phyloP scores from a whole-genome alignment of 1,284 basidiomycete genomes.

The Leccinum angustisporum region DNA sequence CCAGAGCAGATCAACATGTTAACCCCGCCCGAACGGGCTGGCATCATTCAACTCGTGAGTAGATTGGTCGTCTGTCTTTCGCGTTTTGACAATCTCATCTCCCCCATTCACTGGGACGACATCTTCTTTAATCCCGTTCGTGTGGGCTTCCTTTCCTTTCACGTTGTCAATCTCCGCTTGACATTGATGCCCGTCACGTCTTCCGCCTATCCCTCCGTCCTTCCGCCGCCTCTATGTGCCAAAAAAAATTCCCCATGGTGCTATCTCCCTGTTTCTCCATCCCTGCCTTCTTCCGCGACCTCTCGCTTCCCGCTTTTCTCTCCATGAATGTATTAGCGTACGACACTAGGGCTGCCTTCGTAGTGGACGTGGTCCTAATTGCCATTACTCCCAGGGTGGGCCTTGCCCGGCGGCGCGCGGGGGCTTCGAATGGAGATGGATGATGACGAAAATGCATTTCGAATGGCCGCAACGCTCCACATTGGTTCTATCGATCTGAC shows the following conservation, averaged over 20 bases:
- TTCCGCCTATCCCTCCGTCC: conserved; percentile 6
- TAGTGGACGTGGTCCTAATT: conserved; percentile 20
- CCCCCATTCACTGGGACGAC: background rate
- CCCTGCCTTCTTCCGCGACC: conserved; percentile 6
- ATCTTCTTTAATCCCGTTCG: background rate
- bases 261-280: conserved; percentile 10
- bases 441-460: conserved; percentile 2
- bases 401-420: no score
- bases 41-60: conserved; percentile 67
- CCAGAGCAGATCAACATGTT: conserved; percentile 65
- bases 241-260: conserved; percentile 17
- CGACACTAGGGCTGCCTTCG: conserved; percentile 39
- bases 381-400: conserved; percentile 3
- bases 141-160: background rate
- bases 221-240: conserved; percentile 14
- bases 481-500: background rate
- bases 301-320: background rate
- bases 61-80: conserved; percentile 32
- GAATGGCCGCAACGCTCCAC: conserved; percentile 2
- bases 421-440: no score
- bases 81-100: background rate
- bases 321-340: conserved; percentile 27
- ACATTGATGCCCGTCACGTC: conserved; percentile 27
- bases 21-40: conserved; percentile 59
- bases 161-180: conserved; percentile 25